A percentile compares a stretch with the other conserved stretches of the same genome.
phyloP scores from a whole-genome alignment of 83 land plant species.

The Picea mariana region DNA sequence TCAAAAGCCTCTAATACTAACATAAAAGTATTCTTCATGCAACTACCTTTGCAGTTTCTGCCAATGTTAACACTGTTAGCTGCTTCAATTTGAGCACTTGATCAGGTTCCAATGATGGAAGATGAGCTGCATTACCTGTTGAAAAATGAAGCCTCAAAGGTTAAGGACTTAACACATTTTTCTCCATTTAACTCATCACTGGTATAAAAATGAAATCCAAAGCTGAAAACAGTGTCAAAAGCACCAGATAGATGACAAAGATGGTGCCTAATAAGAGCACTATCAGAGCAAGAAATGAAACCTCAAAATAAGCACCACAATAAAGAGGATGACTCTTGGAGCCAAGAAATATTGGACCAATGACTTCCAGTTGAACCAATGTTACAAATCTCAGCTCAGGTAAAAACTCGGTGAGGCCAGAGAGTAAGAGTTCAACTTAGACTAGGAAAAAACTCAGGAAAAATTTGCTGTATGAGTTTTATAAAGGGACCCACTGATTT shows the following conservation, averaged over 20 bases:
- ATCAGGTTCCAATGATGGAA: constrained; percentile 71
- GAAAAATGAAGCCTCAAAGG: neutral
- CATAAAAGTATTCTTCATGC: neutral
- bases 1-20: neutral
- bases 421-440: no score
- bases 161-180: neutral
- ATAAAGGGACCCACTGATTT: no score
- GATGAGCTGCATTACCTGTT: constrained; percentile 56
- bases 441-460: no score
- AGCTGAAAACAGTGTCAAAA: neutral
- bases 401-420: no score
- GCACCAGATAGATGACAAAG: neutral
- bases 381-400: neutral
- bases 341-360: neutral
- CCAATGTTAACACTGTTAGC: constrained; percentile 89
- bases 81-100: constrained; percentile 93
- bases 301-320: neutral
- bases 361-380: neutral
- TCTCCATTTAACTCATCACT: neutral
- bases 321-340: neutral
- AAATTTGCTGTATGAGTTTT: no score
- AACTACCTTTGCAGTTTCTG: constrained; percentile 85
- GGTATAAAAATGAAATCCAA: neutral
- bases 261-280: neutral
- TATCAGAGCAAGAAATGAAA: neutral